phyloP scores from a whole-genome alignment of 257 asterid genomes.

The Plectranthus barbatus region DNA sequence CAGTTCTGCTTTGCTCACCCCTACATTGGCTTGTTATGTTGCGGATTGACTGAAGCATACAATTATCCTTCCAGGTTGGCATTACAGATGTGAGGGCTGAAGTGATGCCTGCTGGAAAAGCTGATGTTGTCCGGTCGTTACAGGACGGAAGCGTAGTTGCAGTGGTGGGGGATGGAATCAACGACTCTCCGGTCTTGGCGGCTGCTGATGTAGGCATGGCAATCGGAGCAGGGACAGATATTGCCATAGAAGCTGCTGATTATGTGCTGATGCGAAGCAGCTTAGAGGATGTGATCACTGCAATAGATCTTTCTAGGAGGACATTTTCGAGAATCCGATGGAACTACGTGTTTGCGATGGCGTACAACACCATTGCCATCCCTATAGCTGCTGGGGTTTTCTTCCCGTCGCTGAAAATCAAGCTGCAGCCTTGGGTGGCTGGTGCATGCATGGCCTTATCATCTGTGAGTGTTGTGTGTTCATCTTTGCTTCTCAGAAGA shows the following conservation, averaged over 20 bases:
- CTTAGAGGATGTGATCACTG: slow-evolving; percentile 89
- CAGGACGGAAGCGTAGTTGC: slow-evolving; percentile 80
- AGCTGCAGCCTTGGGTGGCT: slow-evolving; percentile 94
- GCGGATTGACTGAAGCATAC: too few relatives aligned
- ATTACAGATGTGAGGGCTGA: slow-evolving; percentile 83
- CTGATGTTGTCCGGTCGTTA: slow-evolving; percentile 64
- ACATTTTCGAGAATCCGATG: slow-evolving; percentile 59
- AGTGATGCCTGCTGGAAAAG: slow-evolving; percentile 96
- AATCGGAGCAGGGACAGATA: slow-evolving; percentile 93
- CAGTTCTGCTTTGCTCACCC: too few relatives aligned
- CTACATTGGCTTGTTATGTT: too few relatives aligned
- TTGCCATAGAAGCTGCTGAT: slow-evolving; percentile 93
- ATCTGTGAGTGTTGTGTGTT: slow-evolving; percentile 83
- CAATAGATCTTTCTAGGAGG: slow-evolving; percentile 84
- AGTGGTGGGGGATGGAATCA: slow-evolving; percentile 95
- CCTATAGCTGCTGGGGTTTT: slow-evolving; percentile 85
- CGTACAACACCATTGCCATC: slow-evolving; percentile 65
- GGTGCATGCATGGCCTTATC: slow-evolving; percentile 98
- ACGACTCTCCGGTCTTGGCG: slow-evolving; percentile 91
- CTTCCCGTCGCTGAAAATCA: slow-evolving; percentile 52
- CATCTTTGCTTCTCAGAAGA: slow-evolving; percentile 79
- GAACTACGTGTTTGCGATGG: slow-evolving; percentile 79
- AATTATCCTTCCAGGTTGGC: slow-evolving; percentile 88
- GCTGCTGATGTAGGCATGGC: slow-evolving; percentile 99
- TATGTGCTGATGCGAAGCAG: slow-evolving; percentile 79